Evolutionary conservation across 768 basidiomycete species (phyloP).

Genomic region (Rhizopogon rudus): DNA sequence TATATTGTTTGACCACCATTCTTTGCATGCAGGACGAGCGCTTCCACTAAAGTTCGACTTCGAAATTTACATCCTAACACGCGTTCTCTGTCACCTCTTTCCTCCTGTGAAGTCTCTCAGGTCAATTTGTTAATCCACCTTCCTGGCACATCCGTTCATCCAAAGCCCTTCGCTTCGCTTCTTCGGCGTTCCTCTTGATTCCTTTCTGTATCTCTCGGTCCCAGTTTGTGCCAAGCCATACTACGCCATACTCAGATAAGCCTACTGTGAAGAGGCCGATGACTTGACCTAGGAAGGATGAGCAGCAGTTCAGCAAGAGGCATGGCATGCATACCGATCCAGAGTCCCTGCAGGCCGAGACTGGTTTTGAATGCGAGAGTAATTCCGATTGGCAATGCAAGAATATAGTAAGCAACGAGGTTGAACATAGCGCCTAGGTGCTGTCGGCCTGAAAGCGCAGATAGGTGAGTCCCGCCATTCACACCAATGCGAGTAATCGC

Average conservation of each 20-base stretch:
- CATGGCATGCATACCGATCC: conserved; percentile 34
- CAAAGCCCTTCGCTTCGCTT: conserved; percentile 24
- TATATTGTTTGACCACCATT: neutral
- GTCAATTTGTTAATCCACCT: conserved; percentile 14
- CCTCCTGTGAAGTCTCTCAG: neutral
- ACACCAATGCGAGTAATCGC: no score
- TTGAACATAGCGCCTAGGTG: conserved; percentile 74
- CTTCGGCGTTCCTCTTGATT: conserved; percentile 29
- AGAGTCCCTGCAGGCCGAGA: conserved; percentile 46
- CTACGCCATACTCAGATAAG: conserved; percentile 57
- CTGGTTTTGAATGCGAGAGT: conserved; percentile 41
- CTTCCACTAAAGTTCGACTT: neutral
- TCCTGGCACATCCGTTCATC: conserved; percentile 14
- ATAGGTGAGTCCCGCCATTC: conserved; percentile 3
- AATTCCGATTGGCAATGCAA: conserved; percentile 49
- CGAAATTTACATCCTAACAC: neutral
- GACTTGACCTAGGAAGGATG: conserved; percentile 51
- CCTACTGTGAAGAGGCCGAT: conserved; percentile 71
- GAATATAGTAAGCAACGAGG: conserved; percentile 55
- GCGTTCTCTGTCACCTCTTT: neutral
- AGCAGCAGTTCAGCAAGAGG: conserved; percentile 7
- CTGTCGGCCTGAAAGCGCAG: conserved; percentile 38
- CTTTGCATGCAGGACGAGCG: neutral
- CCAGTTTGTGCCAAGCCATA: conserved; percentile 51
- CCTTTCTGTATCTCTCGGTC: conserved; percentile 39